Evolutionary conservation across 2,329 filamentous ascomycete genomes (phyloP).

Genomic region (Aspergillus costaricaensis): DNA sequence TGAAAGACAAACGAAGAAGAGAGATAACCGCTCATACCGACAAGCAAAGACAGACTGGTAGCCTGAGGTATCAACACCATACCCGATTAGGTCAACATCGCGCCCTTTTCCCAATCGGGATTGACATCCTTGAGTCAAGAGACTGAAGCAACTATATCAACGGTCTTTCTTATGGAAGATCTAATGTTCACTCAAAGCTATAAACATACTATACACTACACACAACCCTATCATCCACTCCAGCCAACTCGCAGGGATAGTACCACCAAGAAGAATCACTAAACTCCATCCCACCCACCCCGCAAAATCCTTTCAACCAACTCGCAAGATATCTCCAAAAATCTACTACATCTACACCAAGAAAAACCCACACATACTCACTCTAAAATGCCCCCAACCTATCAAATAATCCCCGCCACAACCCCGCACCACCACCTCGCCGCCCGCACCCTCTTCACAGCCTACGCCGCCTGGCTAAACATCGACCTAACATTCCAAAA

Average conservation of each 20-base stretch:
- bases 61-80: neutral
- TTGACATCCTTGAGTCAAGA: neutral
- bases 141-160: no score
- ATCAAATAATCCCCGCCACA: conserved; percentile 39
- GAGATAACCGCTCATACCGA: neutral
- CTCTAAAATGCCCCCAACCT: neutral
- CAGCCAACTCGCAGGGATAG: no score
- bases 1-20: neutral
- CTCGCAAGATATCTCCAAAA: no score
- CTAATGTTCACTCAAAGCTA: no score
- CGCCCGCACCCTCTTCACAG: conserved; percentile 47
- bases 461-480: conserved; percentile 48
- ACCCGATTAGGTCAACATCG: neutral
- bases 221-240: no score
- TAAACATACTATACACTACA: no score
- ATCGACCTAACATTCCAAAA: conserved; percentile 61
- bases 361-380: neutral
- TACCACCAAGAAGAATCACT: no score
- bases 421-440: conserved; percentile 46
- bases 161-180: no score
- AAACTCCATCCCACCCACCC: no score
- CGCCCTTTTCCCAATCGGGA: neutral
- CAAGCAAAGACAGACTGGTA: neutral
- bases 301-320: no score
- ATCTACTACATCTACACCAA: neutral